Base-by-base conservation (phyloP, 441 rosid species). In the Populus trichocarpa region DNA sequence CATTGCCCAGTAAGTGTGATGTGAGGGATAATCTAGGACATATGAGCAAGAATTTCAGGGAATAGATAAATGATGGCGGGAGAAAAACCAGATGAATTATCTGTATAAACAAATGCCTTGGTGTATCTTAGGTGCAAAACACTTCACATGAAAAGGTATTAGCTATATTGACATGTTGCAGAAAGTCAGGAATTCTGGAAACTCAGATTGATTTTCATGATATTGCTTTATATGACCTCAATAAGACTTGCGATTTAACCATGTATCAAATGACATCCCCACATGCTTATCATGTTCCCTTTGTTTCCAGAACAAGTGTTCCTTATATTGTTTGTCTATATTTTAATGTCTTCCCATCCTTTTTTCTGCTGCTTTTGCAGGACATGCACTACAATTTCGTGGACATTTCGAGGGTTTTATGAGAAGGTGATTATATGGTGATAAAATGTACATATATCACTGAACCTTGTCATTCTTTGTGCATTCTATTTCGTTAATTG, bases 311-410 rank as follows among this genome's bases (percentile, higher is more conserved):
- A 23, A 28, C 59, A 42, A 18, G 33, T 36, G 59, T 40, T 12
- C 57, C 69, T 32, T 32, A 36, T 57, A 64, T 67, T 71, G 38
- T 75, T 75, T 9, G 11, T 69, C 35, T 40, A 69, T 68, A 36
- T 67, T 76, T 68, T 69, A 69, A 69, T 6, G 4, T 79, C 74
- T 78, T 61, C 50, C 16, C 36, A 50, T 66, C 33, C 50, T 40
- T 40, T 40, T 77, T 63, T 59, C 32, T 77, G 38, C 83, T 83
- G 63, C 77, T 82, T 75, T 74, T 79, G 78, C 90, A 94, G 98
- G 91, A 91, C 98, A 28, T 94, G 98, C 84, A 94, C 94, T 26
- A 91, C 98, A 65, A 91, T 92, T 80, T 91, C 97, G 66, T 92
- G 94, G 92, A 92, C 94, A 74, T 94, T 94, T 83, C 93, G 98